These are phyloP conservation scores for Verticillium nonalfalfae DNA, from an alignment of 2,329 filamentous ascomycete species.

Conservation along the genomic window DNA sequence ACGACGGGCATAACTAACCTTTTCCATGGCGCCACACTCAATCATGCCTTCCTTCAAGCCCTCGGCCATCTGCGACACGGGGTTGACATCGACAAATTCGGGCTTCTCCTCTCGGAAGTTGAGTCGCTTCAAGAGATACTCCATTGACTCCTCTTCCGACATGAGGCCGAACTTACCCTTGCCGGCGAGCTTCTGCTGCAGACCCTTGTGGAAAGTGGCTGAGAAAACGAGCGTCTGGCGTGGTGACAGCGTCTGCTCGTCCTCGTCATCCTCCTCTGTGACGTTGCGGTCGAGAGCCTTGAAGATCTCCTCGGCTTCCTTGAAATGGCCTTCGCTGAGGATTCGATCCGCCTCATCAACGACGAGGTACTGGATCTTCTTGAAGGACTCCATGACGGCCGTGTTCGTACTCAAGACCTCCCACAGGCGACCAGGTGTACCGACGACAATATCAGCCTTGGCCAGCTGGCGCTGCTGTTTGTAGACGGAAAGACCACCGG, in stretches of 20 bases:
- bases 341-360: constrained; percentile 92
- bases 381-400: constrained; percentile 63
- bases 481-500: constrained; percentile 86
- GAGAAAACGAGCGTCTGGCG: constrained; percentile 95
- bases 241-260: constrained; percentile 35
- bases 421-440: constrained; percentile 88
- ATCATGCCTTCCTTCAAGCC: constrained; percentile 83
- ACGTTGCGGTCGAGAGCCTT: constrained; percentile 69
- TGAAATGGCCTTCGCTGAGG: constrained; percentile 88
- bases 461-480: constrained; percentile 86
- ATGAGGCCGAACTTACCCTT: constrained; percentile 54
- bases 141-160: constrained; percentile 76
- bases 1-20: constrained; percentile 44
- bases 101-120: constrained; percentile 81
- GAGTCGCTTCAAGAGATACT: constrained; percentile 84
- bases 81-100: constrained; percentile 89
- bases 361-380: constrained; percentile 73
- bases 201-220: constrained; percentile 84
- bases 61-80: constrained; percentile 79
- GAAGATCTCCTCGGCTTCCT: constrained; percentile 86
- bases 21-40: constrained; percentile 89
- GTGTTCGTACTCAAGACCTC: constrained; percentile 78
- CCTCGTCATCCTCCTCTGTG: constrained; percentile 49
- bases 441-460: constrained; percentile 86
- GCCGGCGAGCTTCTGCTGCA: constrained; percentile 85